phyloP scores from a whole-genome alignment of 306 rosid species.

The Rosa chinensis region DNA sequence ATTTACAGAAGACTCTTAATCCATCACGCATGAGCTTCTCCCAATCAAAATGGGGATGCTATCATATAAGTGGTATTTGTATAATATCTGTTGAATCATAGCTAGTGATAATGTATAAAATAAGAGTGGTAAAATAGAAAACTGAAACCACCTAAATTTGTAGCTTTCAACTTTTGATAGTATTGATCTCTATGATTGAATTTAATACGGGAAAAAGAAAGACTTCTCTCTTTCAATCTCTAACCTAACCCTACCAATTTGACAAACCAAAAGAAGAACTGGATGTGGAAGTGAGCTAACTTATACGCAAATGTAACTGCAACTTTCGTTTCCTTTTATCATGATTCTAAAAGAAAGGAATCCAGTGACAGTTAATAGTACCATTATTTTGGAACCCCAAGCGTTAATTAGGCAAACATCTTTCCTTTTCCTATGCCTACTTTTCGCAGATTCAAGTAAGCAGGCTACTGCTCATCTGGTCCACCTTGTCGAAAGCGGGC shows the following conservation, averaged over 20 bases:
- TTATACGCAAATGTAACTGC: neutral
- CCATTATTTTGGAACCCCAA: neutral
- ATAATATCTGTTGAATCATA: no score
- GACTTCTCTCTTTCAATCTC: neutral
- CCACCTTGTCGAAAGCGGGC: neutral
- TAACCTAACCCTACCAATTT: neutral
- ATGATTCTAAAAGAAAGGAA: neutral
- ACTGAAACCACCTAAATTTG: neutral
- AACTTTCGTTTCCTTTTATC: neutral
- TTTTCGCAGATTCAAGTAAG: neutral
- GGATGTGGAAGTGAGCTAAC: neutral
- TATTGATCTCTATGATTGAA: neutral
- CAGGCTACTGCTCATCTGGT: neutral
- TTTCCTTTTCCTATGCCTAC: neutral
- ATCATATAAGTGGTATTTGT: neutral
- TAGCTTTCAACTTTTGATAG: neutral
- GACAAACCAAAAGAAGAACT: neutral
- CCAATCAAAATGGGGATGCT: neutral
- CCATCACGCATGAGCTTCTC: neutral
- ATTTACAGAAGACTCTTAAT: neutral
- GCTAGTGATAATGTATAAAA: neutral
- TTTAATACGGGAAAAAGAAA: neutral
- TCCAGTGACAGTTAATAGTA: neutral
- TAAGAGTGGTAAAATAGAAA: neutral
- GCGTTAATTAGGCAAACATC: constrained; percentile 1